Base-by-base conservation (phyloP, 768 basidiomycete genomes). In the Pulveroboletus sp. region DNA sequence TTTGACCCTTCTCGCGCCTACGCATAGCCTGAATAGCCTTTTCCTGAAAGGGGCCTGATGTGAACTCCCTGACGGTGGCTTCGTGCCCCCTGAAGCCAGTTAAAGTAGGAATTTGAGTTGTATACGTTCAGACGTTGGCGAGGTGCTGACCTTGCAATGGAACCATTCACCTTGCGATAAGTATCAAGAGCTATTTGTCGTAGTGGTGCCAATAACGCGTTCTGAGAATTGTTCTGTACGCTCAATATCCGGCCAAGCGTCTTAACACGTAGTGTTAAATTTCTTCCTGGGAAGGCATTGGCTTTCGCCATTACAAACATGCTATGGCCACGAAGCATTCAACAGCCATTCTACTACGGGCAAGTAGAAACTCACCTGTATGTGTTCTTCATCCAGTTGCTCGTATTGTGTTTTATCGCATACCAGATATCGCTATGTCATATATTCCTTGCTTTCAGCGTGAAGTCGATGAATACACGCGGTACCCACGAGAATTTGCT, bases 131-230 rank as follows among this genome's bases (percentile, higher is more conserved):
- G 23, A 29, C 5, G 11, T 27, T n/a, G 26, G 31, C 27, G 26
- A 34, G 22, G 4, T 16, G 41, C 73, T 27, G 47, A 76, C 75
- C 64, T 63, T 35, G 74, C 73, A 7, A 73, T 47, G 8, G 73
- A 73, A 12, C 54, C 49, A 31, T 73, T 68, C 2, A 75, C 59
- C 37, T 62, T 59, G 31, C 63, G 63, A 57, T 76, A 76, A 1
- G 63, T 67, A 8, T 69, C 63, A 16, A 73, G 59, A 6, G 71
- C 73, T 20, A 58, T 57, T 42, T 64, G 57, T 29, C 71, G 68
- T 31, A 76, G 56, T 8, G 71, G 71, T 2, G 68, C 68, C 13
- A 75, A 49, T 60, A 73, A 67, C 2, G 69, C 63, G 8, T 60
- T 61, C 1, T 62, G 46, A 26, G 60, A 64, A 8, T 61, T 51